phyloP scores from a whole-genome alignment of 2,329 filamentous ascomycete genomes.

The Fusarium denticulatum region DNA sequence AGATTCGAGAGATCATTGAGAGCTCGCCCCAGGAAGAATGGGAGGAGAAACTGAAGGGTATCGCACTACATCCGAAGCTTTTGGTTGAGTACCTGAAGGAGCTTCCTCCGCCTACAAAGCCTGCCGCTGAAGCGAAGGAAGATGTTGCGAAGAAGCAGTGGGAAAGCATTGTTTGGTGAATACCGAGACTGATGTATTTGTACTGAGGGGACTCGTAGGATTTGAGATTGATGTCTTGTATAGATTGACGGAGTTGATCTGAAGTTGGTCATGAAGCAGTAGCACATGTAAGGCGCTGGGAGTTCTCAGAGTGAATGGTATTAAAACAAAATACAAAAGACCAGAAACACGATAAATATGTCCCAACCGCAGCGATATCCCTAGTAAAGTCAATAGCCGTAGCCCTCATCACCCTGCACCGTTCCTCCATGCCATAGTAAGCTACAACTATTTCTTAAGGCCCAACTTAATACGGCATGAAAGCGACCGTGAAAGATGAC shows the following conservation, averaged over 20 bases:
- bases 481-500: conserved; percentile 13
- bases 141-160: not conserved
- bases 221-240: not conserved
- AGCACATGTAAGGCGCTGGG: not conserved
- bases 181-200: too few relatives aligned
- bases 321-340: not conserved
- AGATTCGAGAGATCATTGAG: conserved; percentile 34
- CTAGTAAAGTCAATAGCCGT: not conserved
- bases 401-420: not conserved
- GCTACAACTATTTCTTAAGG: not conserved
- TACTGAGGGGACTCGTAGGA: too few relatives aligned
- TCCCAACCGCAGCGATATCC: not conserved
- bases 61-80: conserved; percentile 13
- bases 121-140: not conserved
- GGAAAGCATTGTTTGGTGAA: not conserved
- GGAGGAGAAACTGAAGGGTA: not conserved
- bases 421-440: not conserved
- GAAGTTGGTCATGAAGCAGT: not conserved
- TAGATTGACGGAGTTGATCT: not conserved
- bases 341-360: not conserved
- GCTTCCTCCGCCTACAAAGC: not conserved
- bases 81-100: conserved; percentile 17
- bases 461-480: conserved; percentile 23
- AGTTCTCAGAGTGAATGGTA: not conserved
- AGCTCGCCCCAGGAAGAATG: not conserved